phyloP scores from a whole-genome alignment of 2,329 filamentous ascomycete species.

The Ophiosphaerella herpotricha region DNA sequence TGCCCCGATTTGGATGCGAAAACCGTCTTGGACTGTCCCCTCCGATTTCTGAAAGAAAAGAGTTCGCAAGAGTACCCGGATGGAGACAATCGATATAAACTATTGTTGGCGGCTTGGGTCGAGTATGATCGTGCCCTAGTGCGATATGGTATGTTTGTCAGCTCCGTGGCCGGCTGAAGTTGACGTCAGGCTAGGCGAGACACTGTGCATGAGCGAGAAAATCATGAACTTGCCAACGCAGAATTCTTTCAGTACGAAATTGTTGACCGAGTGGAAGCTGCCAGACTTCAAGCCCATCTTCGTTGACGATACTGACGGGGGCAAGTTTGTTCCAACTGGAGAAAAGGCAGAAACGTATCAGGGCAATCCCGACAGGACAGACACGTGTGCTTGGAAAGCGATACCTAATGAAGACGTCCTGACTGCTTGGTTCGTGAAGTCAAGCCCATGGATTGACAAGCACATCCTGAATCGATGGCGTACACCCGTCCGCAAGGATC shows the following conservation, averaged over 20 bases:
- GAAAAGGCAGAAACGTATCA: conserved; percentile 7
- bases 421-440: neutral
- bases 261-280: neutral
- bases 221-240: conserved; percentile 12
- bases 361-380: neutral
- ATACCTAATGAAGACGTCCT: conserved; percentile 4
- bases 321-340: conserved; percentile 8
- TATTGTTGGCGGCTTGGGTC: conserved; percentile 1
- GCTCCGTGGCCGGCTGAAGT: neutral
- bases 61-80: neutral
- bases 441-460: conserved; percentile 7
- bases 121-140: conserved; percentile 4
- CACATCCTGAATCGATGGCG: conserved; percentile 3
- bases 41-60: neutral
- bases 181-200: conserved; percentile 1
- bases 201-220: conserved; percentile 8
- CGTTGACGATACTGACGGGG: neutral
- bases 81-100: neutral
- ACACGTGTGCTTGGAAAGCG: conserved; percentile 7
- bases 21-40: conserved; percentile 7
- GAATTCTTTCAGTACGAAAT: conserved; percentile 1
- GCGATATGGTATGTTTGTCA: conserved; percentile 5
- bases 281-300: conserved; percentile 1
- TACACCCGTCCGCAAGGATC: neutral
- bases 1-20: neutral